A percentile compares a stretch with the other conserved stretches of the same genome.
Evolutionary conservation across 805 yeast genomes (phyloP).

Genomic region (Blastobotrys parvus): DNA sequence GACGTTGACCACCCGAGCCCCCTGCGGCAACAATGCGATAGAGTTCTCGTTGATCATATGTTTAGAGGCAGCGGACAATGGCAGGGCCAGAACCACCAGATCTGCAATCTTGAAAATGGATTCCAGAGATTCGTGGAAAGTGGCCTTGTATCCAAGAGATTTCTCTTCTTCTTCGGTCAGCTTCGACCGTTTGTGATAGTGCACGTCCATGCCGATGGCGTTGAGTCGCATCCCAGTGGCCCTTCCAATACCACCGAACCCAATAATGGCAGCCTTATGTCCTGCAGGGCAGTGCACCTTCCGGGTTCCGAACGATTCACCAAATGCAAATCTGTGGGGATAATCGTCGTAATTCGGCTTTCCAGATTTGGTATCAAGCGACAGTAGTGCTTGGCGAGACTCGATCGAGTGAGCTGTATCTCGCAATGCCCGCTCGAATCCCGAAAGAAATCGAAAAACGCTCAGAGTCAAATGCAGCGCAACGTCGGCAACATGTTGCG

Average conservation of each 20-base stretch:
- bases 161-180: conserved; percentile 32
- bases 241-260: conserved; percentile 70
- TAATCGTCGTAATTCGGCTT: not conserved
- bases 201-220: conserved; percentile 56
- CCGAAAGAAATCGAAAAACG: conserved; percentile 48
- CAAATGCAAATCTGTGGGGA: conserved; percentile 30
- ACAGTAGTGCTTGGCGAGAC: conserved; percentile 31
- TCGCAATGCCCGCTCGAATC: conserved; percentile 36
- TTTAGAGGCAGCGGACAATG: conserved; percentile 51
- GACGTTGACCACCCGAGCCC: conserved; percentile 59
- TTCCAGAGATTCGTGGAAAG: conserved; percentile 39
- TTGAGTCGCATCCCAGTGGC: conserved; percentile 49
- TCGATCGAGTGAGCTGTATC: conserved; percentile 37
- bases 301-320: conserved; percentile 40
- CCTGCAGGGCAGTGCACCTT: conserved; percentile 45
- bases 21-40: conserved; percentile 40
- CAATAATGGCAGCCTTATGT: conserved; percentile 55
- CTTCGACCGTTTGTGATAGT: conserved; percentile 49
- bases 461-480: conserved; percentile 52
- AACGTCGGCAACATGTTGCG: conserved; percentile 66
- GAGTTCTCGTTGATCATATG: conserved; percentile 44
- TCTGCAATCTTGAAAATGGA: conserved; percentile 37
- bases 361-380: conserved; percentile 8
- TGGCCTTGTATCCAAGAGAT: conserved; percentile 38
- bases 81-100: conserved; percentile 57